phyloP scores from a whole-genome alignment of 164 flowering plant species.

The Piper longum region DNA sequence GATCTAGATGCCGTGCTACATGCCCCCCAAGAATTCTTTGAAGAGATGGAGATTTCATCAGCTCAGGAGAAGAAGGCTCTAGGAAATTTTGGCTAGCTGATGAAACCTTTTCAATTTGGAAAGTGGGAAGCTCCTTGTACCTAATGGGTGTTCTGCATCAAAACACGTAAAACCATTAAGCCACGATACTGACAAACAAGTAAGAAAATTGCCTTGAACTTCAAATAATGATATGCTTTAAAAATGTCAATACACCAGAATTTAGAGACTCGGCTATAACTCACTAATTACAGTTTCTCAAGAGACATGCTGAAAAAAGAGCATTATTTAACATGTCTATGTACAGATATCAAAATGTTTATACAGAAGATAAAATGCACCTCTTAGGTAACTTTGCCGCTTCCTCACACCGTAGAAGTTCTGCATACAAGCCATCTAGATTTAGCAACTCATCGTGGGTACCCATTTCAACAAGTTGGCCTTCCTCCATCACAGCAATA shows the following conservation, averaged over 20 bases:
- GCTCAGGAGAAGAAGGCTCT: conserved; percentile 81
- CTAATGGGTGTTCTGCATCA: conserved; percentile 57
- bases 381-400: conserved; percentile 34
- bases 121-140: conserved; percentile 49
- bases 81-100: conserved; percentile 62
- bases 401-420: conserved; percentile 61
- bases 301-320: too few species aligned
- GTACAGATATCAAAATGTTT: not conserved
- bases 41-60: conserved; percentile 81
- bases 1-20: conserved; percentile 37
- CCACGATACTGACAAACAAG: not conserved
- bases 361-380: conserved; percentile 4
- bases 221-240: too few species aligned
- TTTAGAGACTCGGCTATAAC: too few species aligned
- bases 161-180: not conserved
- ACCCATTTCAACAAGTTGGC: conserved; percentile 97
- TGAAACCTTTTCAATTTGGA: conserved; percentile 79
- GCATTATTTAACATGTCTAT: too few species aligned
- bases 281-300: too few species aligned
- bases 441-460: conserved; percentile 83
- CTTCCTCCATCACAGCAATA: conserved; percentile 99
- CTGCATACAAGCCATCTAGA: conserved; percentile 78
- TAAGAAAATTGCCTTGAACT: not conserved
- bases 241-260: too few species aligned
- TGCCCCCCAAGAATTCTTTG: conserved; percentile 53